These are phyloP conservation scores for Xylaria venustula DNA, from an alignment of 495 filamentous ascomycete species.

Conservation along the genomic window DNA sequence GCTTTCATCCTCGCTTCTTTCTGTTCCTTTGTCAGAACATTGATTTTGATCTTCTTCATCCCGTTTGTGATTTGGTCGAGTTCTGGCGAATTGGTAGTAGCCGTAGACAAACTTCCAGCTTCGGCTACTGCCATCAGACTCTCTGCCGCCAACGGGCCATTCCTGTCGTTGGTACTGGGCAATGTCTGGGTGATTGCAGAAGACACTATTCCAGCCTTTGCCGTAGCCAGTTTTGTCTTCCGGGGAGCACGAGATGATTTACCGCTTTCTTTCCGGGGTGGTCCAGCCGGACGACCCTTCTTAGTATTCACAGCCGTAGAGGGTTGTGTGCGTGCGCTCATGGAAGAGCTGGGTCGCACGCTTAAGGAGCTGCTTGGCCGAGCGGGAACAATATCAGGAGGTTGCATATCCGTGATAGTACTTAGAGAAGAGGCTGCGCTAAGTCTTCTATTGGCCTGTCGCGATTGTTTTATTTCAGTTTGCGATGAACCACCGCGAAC, in stretches of 20 bases:
- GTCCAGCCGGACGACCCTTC: constrained; percentile 41
- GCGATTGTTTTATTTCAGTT: constrained; percentile 24
- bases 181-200: not conserved
- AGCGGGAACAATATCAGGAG: constrained; percentile 17
- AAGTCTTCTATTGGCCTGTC: constrained; percentile 36
- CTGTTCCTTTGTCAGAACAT: constrained; percentile 68
- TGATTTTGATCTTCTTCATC: constrained; percentile 75
- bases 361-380: constrained; percentile 40
- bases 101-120: constrained; percentile 13
- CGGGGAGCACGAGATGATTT: constrained; percentile 35
- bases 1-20: constrained; percentile 53
- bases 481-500: constrained; percentile 37
- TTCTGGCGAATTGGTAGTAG: constrained; percentile 20
- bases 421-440: constrained; percentile 37
- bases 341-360: constrained; percentile 38
- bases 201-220: constrained; percentile 35
- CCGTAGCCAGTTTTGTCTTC: constrained; percentile 45
- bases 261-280: constrained; percentile 38
- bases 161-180: not conserved
- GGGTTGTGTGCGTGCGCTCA: constrained; percentile 30
- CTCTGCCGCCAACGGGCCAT: not conserved
- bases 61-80: constrained; percentile 65
- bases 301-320: constrained; percentile 39
- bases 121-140: constrained; percentile 15
- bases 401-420: not conserved